Evolutionary conservation across 345 rosid genomes (phyloP).

Genomic region (Syzygium aromaticum): DNA sequence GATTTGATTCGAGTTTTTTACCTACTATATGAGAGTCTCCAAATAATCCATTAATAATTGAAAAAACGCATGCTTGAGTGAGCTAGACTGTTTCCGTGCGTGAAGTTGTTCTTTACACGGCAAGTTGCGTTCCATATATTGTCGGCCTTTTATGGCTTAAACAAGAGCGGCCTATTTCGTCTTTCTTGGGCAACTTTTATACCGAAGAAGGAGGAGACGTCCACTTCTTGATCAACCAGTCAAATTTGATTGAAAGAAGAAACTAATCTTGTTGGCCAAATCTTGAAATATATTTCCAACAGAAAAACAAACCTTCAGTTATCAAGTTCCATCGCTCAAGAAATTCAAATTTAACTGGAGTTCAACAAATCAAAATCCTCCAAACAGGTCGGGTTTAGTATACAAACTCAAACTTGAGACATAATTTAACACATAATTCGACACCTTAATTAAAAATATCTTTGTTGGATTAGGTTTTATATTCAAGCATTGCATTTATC

Average conservation of each 20-base stretch:
- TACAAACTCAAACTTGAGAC: not conserved
- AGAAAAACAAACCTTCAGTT: not conserved
- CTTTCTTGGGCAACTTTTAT: not conserved
- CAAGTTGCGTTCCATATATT: not conserved
- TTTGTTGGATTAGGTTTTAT: not conserved
- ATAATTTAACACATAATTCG: not conserved
- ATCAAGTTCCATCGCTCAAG: not conserved
- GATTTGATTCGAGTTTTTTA: too few species aligned
- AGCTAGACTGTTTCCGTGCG: not conserved
- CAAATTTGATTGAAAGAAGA: not conserved
- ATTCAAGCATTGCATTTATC: not conserved
- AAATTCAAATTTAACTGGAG: not conserved
- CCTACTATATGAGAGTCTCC: too few species aligned
- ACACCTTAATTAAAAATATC: not conserved
- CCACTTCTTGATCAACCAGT: not conserved
- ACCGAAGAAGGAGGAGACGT: not conserved
- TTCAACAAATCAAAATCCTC: not conserved
- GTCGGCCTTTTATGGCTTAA: not conserved
- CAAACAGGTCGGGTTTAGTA: not conserved
- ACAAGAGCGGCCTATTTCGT: not conserved
- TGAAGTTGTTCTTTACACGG: not conserved
- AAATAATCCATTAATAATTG: too few species aligned
- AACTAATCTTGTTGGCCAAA: not conserved
- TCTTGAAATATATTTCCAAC: not conserved
- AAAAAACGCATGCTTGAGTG: not conserved